Evolutionary conservation across 2,329 filamentous ascomycete genomes (phyloP), one percentile per base, ranked within the genome.

Genomic region (Scedosporium boydii): DNA sequence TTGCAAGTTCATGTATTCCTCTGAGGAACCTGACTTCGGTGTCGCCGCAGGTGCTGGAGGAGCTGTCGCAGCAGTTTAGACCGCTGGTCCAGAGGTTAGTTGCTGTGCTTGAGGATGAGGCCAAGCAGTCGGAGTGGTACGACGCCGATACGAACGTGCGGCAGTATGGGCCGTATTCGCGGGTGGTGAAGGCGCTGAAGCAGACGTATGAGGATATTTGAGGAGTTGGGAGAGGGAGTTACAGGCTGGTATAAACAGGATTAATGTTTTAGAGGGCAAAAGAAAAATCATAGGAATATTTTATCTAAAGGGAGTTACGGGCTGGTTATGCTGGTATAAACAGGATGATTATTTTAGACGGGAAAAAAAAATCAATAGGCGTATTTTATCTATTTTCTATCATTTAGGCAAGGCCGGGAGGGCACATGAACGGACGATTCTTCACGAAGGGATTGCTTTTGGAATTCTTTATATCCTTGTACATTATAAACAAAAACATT

Each of bases 141-240:
- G 59, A 61, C 26, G n/a, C 48, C 2, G 59, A 61, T 61, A 61
- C 59, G 7, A 61, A 61, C 14, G 59, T 61, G 29, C 27, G 59
- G 3, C 59, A 61, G n/a, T 61, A 55, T 27, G 59, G 59, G 14
- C 59, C 59, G 4, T 61, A 51, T 42, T 61, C 59, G 1, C 27
- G 48, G 16, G 59, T 61, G 18, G 59, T 51, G 41, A 56, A 42
- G 59, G 59, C 59, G 2, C 48, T 61, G 18, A 56, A 51, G 48
- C 46, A 61, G 21, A 61, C 59, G 6, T 61, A 61, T 6, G 59
- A 38, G 4, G 59, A 51, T 29, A 27, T 56, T 12, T 55, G 48
- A 48, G 6, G 41, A n/a, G 4, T 38, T 23, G n/a, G 6, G 3
- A 38, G 1, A 58, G 6, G 56, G 34, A 34, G 34, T 21, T 5